Conservation (phyloP, 495 filamentous ascomycete genomes). For the Podospora fimiseda region DNA sequence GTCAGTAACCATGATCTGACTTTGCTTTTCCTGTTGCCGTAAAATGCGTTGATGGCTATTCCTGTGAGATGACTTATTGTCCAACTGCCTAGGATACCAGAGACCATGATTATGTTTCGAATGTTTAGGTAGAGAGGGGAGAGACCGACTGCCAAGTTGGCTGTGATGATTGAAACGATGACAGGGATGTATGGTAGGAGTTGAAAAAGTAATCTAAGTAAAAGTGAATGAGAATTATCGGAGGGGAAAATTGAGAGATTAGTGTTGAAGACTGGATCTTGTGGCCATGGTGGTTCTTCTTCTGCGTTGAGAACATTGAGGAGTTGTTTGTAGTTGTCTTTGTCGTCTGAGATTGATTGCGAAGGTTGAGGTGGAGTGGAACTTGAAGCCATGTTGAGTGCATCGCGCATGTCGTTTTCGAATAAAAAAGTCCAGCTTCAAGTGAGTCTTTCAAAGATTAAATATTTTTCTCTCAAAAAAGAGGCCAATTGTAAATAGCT, state of each 20-base stretch:
- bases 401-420: too few relatives aligned
- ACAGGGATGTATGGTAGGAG: not conserved
- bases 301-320: not conserved
- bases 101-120: not conserved
- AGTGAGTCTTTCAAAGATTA: too few relatives aligned
- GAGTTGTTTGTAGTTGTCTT: not conserved
- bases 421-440: too few relatives aligned
- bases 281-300: not conserved
- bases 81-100: not conserved
- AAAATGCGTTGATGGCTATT: not conserved
- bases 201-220: not conserved
- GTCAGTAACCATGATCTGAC: not conserved
- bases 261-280: not conserved
- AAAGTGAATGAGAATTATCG: not conserved
- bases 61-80: not conserved
- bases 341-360: too few relatives aligned
- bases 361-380: too few relatives aligned
- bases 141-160: not conserved
- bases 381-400: too few relatives aligned
- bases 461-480: too few relatives aligned
- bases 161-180: not conserved
- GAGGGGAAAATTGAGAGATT: not conserved
- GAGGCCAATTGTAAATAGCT: too few relatives aligned
- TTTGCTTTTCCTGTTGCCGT: not conserved
- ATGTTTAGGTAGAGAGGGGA: not conserved